A percentile compares a stretch with the other conserved stretches of the same genome.
phyloP scores from a whole-genome alignment of 2,329 filamentous ascomycete species.

The Colletotrichum spinosum region DNA sequence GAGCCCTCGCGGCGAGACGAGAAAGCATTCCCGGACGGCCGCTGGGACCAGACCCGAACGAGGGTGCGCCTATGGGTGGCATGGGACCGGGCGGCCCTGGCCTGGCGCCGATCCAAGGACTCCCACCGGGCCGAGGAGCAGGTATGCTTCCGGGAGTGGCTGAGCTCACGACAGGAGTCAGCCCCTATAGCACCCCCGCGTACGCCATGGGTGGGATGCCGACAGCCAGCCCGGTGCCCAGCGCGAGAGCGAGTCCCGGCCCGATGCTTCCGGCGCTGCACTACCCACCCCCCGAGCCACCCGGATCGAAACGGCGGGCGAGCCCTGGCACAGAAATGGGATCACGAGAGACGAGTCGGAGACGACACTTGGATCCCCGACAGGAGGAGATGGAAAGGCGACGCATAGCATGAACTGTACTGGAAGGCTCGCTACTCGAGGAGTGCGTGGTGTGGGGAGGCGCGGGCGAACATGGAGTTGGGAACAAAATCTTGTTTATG shows the following conservation, averaged over 20 bases:
- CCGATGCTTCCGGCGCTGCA: conserved; percentile 49
- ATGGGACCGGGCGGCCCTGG: conserved; percentile 52
- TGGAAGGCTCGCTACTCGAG: conserved; percentile 12
- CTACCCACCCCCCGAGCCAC: conserved; percentile 53
- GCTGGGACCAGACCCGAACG: conserved; percentile 46
- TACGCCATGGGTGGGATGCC: conserved; percentile 57
- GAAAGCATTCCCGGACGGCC: conserved; percentile 51
- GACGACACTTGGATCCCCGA: conserved; percentile 45
- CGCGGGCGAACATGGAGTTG: conserved; percentile 32
- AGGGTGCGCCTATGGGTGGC: conserved; percentile 46
- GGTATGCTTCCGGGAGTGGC: conserved; percentile 69
- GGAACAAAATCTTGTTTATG: conserved; percentile 26
- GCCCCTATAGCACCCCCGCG: conserved; percentile 69
- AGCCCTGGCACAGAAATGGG: conserved; percentile 56
- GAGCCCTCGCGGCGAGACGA: conserved; percentile 54
- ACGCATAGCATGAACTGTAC: conserved; percentile 32
- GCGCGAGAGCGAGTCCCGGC: conserved; percentile 56
- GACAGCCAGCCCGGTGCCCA: conserved; percentile 51
- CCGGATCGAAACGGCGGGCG: conserved; percentile 62
- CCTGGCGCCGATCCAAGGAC: conserved; percentile 65
- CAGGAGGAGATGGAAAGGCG: conserved; percentile 38
- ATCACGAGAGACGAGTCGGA: conserved; percentile 58
- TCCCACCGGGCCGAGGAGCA: conserved; percentile 51
- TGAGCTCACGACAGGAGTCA: conserved; percentile 73
- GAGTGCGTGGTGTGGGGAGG: background rate